Base-by-base conservation (phyloP, 257 asterid genomes). In the Capsicum pubescens region DNA sequence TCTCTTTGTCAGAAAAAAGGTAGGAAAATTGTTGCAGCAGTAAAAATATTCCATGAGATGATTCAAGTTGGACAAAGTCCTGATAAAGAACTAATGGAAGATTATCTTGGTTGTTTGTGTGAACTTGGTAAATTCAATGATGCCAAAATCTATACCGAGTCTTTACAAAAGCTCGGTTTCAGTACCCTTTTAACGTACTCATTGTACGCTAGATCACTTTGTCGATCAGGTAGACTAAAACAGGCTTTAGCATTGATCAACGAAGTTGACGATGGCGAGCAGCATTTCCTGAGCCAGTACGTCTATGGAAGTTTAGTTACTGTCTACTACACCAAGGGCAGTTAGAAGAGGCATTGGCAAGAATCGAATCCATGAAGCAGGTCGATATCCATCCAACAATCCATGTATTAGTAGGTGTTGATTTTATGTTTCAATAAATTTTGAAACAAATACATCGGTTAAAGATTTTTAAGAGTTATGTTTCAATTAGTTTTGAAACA, bases 1-100 rank as follows among this genome's bases (percentile, higher is more conserved):
- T 89, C 91, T 32, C 93, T 95, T 9, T 93, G 98, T 84, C 95
- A 90, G 42, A 91, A 87, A 83, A 95, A 94, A 57, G 99, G 99
- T 44, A 87, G 97, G 88, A 95, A 89, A 68, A 64, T 90, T 54
- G 93, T 91, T n/a, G 94, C 91, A 86, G 97, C 99, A 39, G 89
- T 91, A 74, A 82, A 79, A 72, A 72, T 85, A 64, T 95, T 90
- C 86, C 87, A 86, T n/a, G 97, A 94, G 88, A 94, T 94, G 95
- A 83, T 90, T 83, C 87, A 69, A 79, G 81, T 9, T 4, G 91
- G 93, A 72, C 82, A 52, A 64, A 79, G 83, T 44, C 99, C 99
- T 50, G 95, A 92, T 88, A 95, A 92, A 89, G 92, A 91, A 82
- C 79, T 92, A 85, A 70, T 92, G 16, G 98, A 92, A 88, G 86